These are phyloP conservation scores for Kodamaea alishanica DNA, from an alignment of 1,139 yeast genomes.

Conservation along the genomic window DNA sequence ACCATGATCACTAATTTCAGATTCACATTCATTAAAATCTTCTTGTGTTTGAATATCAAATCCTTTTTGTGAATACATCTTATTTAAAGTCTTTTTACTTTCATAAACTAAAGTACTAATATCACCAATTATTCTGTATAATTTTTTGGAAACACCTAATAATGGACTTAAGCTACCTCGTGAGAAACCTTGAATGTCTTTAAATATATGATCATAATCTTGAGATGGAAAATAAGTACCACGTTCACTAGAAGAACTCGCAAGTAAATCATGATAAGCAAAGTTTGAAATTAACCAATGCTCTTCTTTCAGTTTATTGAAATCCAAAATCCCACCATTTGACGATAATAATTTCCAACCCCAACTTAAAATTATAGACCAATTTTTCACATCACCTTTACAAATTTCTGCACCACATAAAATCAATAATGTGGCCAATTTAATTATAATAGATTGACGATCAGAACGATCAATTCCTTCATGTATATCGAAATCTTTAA, in stretches of 20 bases:
- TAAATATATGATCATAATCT: conserved; percentile 56
- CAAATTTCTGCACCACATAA: conserved; percentile 73
- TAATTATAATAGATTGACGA: conserved; percentile 30
- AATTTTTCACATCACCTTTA: conserved; percentile 67
- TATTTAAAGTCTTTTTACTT: conserved; percentile 31
- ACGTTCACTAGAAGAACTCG: conserved; percentile 54
- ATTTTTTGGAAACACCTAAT: conserved; percentile 67
- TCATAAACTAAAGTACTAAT: conserved; percentile 60
- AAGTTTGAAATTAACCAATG: conserved; percentile 78
- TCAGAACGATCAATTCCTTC: conserved; percentile 16
- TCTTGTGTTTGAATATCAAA: conserved; percentile 9
- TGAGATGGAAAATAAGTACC: conserved; percentile 55
- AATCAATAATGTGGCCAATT: conserved; percentile 63
- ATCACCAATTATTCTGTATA: conserved; percentile 64
- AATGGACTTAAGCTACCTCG: conserved; percentile 58
- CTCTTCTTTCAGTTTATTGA: conserved; percentile 52
- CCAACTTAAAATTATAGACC: conserved; percentile 61
- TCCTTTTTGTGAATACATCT: conserved; percentile 13
- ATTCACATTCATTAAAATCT: conserved; percentile 13
- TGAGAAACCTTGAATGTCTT: conserved; percentile 29
- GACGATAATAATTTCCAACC: conserved; percentile 55
- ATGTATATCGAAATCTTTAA: conserved; percentile 18
- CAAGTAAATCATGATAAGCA: conserved; percentile 75
- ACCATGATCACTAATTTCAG: conserved; percentile 28
- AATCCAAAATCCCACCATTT: conserved; percentile 59